Percentiles rank a stretch among this genome's conserved stretches.
Conservation (phyloP, 768 basidiomycete genomes). For the Lentinula boryana region DNA sequence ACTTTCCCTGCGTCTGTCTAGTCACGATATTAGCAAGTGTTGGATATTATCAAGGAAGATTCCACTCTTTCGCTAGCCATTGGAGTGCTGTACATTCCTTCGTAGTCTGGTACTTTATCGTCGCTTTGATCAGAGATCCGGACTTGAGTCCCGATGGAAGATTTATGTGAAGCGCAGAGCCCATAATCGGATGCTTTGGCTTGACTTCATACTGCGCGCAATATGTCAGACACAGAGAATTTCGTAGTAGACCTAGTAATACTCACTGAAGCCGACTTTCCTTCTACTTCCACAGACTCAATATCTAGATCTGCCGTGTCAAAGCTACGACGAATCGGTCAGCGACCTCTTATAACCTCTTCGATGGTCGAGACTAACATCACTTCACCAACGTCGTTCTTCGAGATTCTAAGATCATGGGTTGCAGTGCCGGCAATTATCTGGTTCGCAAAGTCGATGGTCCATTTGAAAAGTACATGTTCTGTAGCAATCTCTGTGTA, state of each 20-base stretch:
- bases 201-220: constrained; percentile 43
- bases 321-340: constrained; percentile 37
- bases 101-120: constrained; percentile 68
- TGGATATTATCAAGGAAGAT: not conserved
- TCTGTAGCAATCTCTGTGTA: constrained; percentile 60
- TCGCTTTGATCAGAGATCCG: constrained; percentile 47
- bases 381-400: constrained; percentile 48
- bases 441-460: constrained; percentile 61
- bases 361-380: constrained; percentile 31
- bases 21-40: not conserved
- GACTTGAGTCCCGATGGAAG: constrained; percentile 37
- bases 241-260: not conserved
- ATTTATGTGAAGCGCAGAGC: constrained; percentile 62
- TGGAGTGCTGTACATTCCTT: constrained; percentile 72
- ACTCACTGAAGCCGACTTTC: constrained; percentile 40
- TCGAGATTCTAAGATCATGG: constrained; percentile 53
- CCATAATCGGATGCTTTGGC: constrained; percentile 64
- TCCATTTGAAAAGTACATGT: constrained; percentile 74
- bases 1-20: constrained; percentile 83
- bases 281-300: constrained; percentile 44
- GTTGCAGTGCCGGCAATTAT: constrained; percentile 59
- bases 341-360: not conserved
- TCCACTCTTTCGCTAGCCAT: constrained; percentile 78
- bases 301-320: constrained; percentile 74
- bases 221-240: not conserved